A percentile compares a stretch with the other conserved stretches of the same genome.
Conservation (phyloP, 352 stramenopile genomes). For the Phytophthora idaei region DNA sequence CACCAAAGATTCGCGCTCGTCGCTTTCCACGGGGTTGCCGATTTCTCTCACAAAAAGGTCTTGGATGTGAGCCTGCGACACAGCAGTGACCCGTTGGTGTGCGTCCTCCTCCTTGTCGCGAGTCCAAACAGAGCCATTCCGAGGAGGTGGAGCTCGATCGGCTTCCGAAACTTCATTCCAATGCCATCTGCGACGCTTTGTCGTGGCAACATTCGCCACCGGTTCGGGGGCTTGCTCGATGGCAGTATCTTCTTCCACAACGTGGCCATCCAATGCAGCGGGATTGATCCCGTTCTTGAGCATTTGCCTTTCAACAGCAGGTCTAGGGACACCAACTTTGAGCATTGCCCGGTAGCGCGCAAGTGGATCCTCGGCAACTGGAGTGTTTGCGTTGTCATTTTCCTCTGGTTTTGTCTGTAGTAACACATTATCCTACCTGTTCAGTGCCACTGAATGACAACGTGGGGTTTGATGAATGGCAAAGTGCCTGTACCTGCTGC, state of each 20-base stretch:
- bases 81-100: slow-evolving; percentile 11
- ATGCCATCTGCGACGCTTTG: slow-evolving; percentile 30
- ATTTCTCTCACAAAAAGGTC: slow-evolving; percentile 20
- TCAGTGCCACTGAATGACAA: background rate
- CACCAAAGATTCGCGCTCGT: slow-evolving; percentile 5
- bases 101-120: slow-evolving; percentile 14
- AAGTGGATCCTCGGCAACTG: slow-evolving; percentile 10
- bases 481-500: slow-evolving; percentile 1
- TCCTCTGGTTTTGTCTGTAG: background rate
- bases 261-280: slow-evolving; percentile 10
- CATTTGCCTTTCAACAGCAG: slow-evolving; percentile 31
- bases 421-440: background rate
- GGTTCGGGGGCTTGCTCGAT: background rate
- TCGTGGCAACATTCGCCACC: background rate
- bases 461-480: background rate
- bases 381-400: background rate
- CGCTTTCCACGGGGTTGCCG: background rate
- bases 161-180: slow-evolving; percentile 23
- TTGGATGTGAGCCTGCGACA: slow-evolving; percentile 15
- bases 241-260: slow-evolving; percentile 2
- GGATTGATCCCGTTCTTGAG: slow-evolving; percentile 29
- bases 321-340: slow-evolving; percentile 32
- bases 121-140: slow-evolving; percentile 26
- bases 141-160: slow-evolving; percentile 18
- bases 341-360: slow-evolving; percentile 31